Evolutionary conservation across 345 rosid genomes (phyloP).

Genomic region (Arabidopsis suecica): DNA sequence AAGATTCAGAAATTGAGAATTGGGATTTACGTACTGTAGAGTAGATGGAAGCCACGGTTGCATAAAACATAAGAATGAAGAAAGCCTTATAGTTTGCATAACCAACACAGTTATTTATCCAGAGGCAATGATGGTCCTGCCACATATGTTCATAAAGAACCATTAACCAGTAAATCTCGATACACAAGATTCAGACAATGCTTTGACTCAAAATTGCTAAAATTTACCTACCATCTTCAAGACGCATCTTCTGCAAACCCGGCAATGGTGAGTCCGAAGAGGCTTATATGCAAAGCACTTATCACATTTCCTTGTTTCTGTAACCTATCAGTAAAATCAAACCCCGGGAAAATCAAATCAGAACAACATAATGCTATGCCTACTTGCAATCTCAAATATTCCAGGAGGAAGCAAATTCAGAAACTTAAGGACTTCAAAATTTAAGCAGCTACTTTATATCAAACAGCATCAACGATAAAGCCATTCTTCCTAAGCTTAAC

Average conservation of each 20-base stretch:
- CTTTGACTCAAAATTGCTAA: constrained; percentile 7
- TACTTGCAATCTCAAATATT: constrained; percentile 12
- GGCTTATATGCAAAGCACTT: constrained; percentile 82
- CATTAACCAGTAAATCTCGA: constrained; percentile 24
- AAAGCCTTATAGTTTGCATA: constrained; percentile 88
- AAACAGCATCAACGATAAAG: neutral
- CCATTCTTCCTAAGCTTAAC: constrained; percentile 1
- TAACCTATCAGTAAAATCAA: constrained; percentile 47
- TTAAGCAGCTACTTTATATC: neutral
- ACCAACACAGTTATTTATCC: constrained; percentile 97
- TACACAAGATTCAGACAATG: constrained; percentile 22
- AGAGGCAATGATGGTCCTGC: constrained; percentile 93
- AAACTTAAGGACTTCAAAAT: neutral
- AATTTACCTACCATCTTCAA: constrained; percentile 77
- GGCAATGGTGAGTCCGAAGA: constrained; percentile 89
- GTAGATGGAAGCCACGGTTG: constrained; percentile 67
- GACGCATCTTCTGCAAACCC: constrained; percentile 88
- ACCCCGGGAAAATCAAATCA: constrained; percentile 14
- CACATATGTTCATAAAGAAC: neutral
- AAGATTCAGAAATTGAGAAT: constrained; percentile 1
- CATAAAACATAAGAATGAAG: constrained; percentile 66
- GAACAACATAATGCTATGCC: neutral
- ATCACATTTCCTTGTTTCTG: constrained; percentile 68
- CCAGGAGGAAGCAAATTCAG: neutral
- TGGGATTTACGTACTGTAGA: constrained; percentile 57